Evolutionary conservation across 495 filamentous ascomycete species (phyloP), one percentile per base, ranked within the genome.

Genomic region (Astrothelium macrocarpum): DNA sequence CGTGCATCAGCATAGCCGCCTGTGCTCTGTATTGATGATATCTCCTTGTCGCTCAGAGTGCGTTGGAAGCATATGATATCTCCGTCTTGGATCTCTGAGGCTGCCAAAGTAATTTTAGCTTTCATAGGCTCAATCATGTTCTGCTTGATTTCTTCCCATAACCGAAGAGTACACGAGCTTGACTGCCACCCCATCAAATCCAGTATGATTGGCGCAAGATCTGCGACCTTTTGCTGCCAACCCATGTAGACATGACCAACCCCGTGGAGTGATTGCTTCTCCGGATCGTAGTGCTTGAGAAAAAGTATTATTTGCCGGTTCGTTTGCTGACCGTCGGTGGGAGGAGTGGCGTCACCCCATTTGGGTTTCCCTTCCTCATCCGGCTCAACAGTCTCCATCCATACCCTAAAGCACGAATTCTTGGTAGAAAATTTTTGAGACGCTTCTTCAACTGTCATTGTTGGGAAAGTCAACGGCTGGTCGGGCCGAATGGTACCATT

Each of bases 101-200:
- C 85, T 58, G 89, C 86, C 64, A 99, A 83, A 0, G 90, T 88
- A 69, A 89, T 82, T 73, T 95, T 97, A 0, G 86, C 85, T 72
- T 96, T 97, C 81, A 97, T 90, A 14, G 82, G 78, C 67, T 99
- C 94, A 69, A 99, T 95, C 92, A 97, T 97, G 59, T 83, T 87
- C 42, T 91, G 90, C 73, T 97, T 97, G 77, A 99, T 97, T 74
- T 99, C 94, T 81, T 97, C 93, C 74, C 83, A 96, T n/a, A 97
- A 81, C 56, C 75, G 73, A 26, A 81, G 66, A 12, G 76, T 75
- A 0, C 82, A 81, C 5, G 49, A 28, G 11, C 80, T 81, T 7
- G 75, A 67, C n/a, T 86, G 81, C 94, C 95, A 99, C 26, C 84
- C 81, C 93, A 97, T 96, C 70, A 84, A 81, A 70, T 89, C 84